Base-by-base conservation (phyloP, 768 basidiomycete genomes). In the Sporobolomyces roseus region DNA sequence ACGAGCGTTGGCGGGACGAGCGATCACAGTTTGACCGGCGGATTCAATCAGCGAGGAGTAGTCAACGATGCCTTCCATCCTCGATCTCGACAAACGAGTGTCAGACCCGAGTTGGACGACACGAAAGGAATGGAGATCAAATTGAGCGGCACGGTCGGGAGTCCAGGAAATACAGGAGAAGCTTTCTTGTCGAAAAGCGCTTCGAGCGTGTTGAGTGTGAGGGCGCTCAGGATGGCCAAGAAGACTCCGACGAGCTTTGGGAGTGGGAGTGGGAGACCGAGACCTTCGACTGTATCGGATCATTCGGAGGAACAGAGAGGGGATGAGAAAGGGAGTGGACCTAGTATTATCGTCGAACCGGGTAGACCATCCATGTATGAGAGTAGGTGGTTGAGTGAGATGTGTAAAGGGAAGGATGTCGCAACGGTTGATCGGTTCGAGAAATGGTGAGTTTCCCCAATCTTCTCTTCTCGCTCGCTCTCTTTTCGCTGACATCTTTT, bases 341-440 rank as follows among this genome's bases (percentile, higher is more conserved):
- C 87, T 4, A 85, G 61, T 32, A 72, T 94, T 79, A 91, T 94
- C 51, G 82, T 83, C 64, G 89, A 91, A 78, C 93, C 93, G 27
- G 88, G 86, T 1, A 82, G 86, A 49, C 92, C 92, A 23, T 90
- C 87, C 23, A 84, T 87, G 25, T 78, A 87, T 65, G 87, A 94
- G 78, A 83, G 88, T 53, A 83, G 85, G 61, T 94, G 92, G 91
- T 80, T 96, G 62, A 83, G 85, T n/a, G 88, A 87, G n/a, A 96
- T 97, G 86, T 88, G 87, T 4, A 86, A 89, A 35, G 87, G 87
- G 1, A 90, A 89, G 78, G 87, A 90, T 55, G 83, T 85, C 56
- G 76, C 81, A 21, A 83, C 90, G 55, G 85, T 84, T 6, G 84
- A 83, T 74, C 84, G 87, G 49, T 97, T 96, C 77, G 87, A 90